phyloP scores from a whole-genome alignment of 495 filamentous ascomycete species.

The Halenospora varia region DNA sequence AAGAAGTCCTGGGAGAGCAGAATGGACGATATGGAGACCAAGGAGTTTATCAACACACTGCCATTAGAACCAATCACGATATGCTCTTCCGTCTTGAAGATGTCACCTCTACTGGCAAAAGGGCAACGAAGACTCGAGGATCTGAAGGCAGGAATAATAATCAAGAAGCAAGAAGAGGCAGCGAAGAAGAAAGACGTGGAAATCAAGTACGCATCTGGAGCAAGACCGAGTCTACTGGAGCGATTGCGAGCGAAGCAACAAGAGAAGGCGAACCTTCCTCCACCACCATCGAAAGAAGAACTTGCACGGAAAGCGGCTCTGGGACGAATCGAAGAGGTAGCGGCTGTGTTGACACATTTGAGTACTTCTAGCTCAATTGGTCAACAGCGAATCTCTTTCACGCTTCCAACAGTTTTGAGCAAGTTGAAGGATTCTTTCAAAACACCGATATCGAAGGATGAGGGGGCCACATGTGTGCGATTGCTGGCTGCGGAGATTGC shows the following conservation, averaged over 20 bases:
- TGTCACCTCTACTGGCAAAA: slow-evolving; percentile 41
- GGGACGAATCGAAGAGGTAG: slow-evolving; percentile 56
- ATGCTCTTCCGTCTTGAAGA: slow-evolving; percentile 41
- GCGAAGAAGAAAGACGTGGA: not conserved
- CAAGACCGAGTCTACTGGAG: slow-evolving; percentile 45
- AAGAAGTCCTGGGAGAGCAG: slow-evolving; percentile 38
- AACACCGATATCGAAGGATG: slow-evolving; percentile 56
- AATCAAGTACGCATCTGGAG: not conserved
- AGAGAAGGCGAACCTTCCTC: slow-evolving; percentile 35
- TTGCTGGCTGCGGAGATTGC: slow-evolving; percentile 56
- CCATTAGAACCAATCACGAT: slow-evolving; percentile 49
- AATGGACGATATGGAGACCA: slow-evolving; percentile 2
- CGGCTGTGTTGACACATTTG: slow-evolving; percentile 55
- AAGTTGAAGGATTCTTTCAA: slow-evolving; percentile 58
- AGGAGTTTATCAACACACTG: slow-evolving; percentile 47
- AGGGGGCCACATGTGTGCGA: slow-evolving; percentile 50
- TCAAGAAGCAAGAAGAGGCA: slow-evolving; percentile 28
- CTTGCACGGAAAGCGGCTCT: slow-evolving; percentile 54
- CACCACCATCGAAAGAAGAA: slow-evolving; percentile 39
- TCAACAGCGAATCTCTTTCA: slow-evolving; percentile 47
- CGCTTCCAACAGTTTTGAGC: slow-evolving; percentile 53
- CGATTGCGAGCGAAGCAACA: slow-evolving; percentile 59
- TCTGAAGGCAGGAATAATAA: slow-evolving; percentile 46
- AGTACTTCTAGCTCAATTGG: slow-evolving; percentile 36
- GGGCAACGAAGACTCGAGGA: slow-evolving; percentile 60